Evolutionary conservation across 805 yeast species (phyloP).

Genomic region (Metschnikowia gelsemii): DNA sequence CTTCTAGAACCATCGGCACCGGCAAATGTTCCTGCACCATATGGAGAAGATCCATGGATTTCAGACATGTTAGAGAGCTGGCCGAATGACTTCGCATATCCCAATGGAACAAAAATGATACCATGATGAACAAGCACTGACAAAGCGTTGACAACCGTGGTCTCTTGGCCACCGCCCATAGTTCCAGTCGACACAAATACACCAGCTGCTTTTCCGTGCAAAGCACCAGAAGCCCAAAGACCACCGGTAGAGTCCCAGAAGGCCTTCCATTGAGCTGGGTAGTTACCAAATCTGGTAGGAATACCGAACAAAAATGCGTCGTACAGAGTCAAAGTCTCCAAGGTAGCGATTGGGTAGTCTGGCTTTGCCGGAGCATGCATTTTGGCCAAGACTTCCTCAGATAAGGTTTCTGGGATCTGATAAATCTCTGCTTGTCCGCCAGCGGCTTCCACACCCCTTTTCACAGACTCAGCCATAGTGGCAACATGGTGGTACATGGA

Average conservation of each 20-base stretch:
- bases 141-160: conserved; percentile 22
- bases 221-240: conserved; percentile 22
- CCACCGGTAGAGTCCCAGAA: conserved; percentile 24
- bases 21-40: conserved; percentile 23
- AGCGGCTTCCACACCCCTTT: conserved; percentile 65
- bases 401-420: conserved; percentile 24
- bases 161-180: conserved; percentile 23
- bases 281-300: conserved; percentile 23
- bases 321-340: conserved; percentile 21
- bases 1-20: conserved; percentile 23
- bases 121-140: conserved; percentile 23
- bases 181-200: conserved; percentile 20
- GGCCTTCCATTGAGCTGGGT: conserved; percentile 24
- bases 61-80: conserved; percentile 21
- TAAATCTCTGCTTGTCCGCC: conserved; percentile 47
- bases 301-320: conserved; percentile 24
- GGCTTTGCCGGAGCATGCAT: conserved; percentile 24
- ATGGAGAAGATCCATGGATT: conserved; percentile 23
- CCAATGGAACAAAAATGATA: conserved; percentile 24
- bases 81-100: conserved; percentile 23
- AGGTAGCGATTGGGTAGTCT: conserved; percentile 22
- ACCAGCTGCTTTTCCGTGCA: conserved; percentile 23
- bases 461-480: conserved; percentile 63
- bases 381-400: conserved; percentile 20
- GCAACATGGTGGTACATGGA: conserved; percentile 79